phyloP scores from a whole-genome alignment of 768 basidiomycete genomes.

The Rhizopogon vinicolor region DNA sequence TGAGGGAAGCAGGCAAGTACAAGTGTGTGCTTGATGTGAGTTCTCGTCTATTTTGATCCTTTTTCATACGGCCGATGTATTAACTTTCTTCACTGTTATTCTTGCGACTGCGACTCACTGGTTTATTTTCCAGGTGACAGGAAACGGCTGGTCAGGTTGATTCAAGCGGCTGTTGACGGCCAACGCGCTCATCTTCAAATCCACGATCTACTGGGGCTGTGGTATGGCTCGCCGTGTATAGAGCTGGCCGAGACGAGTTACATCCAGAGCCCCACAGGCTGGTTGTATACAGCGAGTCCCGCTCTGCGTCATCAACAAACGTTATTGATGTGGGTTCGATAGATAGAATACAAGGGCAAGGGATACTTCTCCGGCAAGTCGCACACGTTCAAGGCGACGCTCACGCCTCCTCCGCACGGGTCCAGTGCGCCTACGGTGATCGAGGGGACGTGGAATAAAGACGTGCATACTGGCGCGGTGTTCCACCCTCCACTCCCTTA shows the following conservation, averaged over 20 bases:
- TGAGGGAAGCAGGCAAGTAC: too few species aligned
- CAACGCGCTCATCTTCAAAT: too few species aligned
- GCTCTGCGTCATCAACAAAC: too few species aligned
- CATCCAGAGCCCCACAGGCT: conserved; percentile 68
- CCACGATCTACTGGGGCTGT: conserved; percentile 47
- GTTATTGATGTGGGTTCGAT: conserved; percentile 33
- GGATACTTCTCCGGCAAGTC: conserved; percentile 94
- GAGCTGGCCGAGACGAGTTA: conserved; percentile 81
- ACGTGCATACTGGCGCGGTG: conserved; percentile 34
- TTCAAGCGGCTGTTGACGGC: too few species aligned
- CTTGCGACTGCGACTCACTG: too few species aligned
- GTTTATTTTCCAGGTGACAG: too few species aligned
- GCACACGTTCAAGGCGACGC: conserved; percentile 84
- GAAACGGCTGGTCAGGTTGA: too few species aligned
- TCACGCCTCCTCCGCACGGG: conserved; percentile 47
- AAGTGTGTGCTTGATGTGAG: too few species aligned
- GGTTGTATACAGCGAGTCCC: conserved; percentile 39
- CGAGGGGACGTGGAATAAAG: conserved; percentile 82
- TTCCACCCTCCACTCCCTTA: conserved; percentile 46
- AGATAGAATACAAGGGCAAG: conserved; percentile 93
- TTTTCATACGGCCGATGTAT: too few species aligned
- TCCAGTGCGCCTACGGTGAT: conserved; percentile 44
- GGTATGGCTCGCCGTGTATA: conserved; percentile 89
- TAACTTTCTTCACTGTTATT: too few species aligned
- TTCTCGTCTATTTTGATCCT: too few species aligned